A percentile compares a stretch with the other conserved stretches of the same genome.
Evolutionary conservation across 164 flowering plant species (phyloP).

Genomic region (Cinnamomum micranthum): DNA sequence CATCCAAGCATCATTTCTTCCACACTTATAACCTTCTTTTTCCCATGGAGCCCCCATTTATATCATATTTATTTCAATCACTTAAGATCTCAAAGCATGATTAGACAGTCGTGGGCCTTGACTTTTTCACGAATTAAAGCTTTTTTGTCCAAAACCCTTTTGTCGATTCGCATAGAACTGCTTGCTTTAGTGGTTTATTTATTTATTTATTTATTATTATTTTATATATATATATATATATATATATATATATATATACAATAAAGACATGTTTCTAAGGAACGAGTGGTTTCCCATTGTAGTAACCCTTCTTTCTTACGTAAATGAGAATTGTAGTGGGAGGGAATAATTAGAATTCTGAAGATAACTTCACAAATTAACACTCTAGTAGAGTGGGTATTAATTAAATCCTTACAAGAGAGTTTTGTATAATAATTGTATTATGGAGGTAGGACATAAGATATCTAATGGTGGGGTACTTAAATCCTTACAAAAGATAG

Average conservation of each 20-base stretch:
- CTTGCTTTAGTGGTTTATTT: not conserved
- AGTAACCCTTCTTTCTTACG: not conserved
- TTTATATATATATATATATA: too few relatives aligned
- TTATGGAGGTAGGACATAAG: not conserved
- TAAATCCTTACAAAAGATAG: constrained; percentile 8
- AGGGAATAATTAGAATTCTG: not conserved
- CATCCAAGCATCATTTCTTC: constrained; percentile 7
- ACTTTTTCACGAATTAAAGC: constrained; percentile 5
- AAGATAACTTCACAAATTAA: not conserved
- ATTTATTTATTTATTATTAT: too few relatives aligned
- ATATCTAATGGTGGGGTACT: constrained; percentile 11
- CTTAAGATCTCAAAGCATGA: constrained; percentile 6
- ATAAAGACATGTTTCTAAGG: not conserved
- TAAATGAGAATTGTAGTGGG: not conserved
- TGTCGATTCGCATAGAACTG: not conserved
- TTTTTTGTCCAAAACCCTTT: constrained; percentile 2
- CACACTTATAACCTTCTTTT: not conserved
- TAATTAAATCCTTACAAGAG: too few relatives aligned
- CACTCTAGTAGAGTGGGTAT: not conserved
- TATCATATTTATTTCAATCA: constrained; percentile 8
- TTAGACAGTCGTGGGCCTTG: constrained; percentile 17
- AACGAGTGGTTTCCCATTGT: not conserved
- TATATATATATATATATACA: too few relatives aligned
- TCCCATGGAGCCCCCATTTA: not conserved
- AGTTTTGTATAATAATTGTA: not conserved